Conservation (phyloP, 257 asterid species). For the Fraxinus excelsior region DNA sequence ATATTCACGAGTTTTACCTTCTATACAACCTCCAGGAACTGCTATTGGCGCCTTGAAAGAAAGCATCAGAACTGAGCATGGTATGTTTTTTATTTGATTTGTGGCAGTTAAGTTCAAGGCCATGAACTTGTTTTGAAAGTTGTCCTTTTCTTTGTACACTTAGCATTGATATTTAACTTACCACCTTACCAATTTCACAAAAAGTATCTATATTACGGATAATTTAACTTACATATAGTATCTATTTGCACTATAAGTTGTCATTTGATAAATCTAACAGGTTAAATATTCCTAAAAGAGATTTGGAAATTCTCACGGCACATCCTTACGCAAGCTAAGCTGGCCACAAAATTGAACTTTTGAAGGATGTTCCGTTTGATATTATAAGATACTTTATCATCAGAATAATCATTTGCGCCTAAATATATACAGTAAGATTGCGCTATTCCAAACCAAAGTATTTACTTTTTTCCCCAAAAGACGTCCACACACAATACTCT, state of each 20-base stretch:
- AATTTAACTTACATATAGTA: background rate
- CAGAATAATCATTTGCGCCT: background rate
- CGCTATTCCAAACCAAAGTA: background rate
- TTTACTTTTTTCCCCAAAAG: background rate
- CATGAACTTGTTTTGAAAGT: background rate
- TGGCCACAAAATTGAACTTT: background rate
- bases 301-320: background rate
- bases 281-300: background rate
- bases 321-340: background rate
- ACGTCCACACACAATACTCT: conserved; percentile 8
- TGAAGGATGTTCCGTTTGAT: background rate
- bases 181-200: background rate
- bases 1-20: conserved; percentile 62
- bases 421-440: background rate
- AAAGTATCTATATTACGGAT: background rate
- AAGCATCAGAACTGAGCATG: conserved; percentile 51
- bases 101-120: background rate
- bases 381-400: background rate
- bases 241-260: background rate
- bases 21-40: conserved; percentile 84
- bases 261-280: background rate
- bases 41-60: conserved; percentile 62
- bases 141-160: background rate
- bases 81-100: conserved; percentile 38
- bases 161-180: background rate